phyloP scores from a whole-genome alignment of 1,284 basidiomycete genomes.

The Heliocybe sulcata region DNA sequence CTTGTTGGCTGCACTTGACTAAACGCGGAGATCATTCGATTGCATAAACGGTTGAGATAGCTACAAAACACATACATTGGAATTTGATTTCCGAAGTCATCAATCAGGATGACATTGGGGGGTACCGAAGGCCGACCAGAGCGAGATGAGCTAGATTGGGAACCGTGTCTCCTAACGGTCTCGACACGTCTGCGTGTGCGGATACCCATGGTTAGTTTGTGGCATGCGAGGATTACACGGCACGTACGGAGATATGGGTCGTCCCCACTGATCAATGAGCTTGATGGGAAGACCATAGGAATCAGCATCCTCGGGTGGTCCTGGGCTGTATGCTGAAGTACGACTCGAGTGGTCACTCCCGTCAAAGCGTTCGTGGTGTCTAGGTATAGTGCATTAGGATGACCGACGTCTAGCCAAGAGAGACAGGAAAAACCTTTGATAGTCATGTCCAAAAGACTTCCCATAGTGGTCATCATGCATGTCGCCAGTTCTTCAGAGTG shows the following conservation, averaged over 20 bases:
- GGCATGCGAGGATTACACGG: background rate
- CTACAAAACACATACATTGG: background rate
- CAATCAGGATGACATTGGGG: background rate
- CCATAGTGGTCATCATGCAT: background rate
- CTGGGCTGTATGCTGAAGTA: background rate
- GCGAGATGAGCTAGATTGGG: background rate
- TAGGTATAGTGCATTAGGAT: background rate
- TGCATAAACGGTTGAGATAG: background rate
- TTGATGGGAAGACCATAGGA: background rate
- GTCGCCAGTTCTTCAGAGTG: background rate
- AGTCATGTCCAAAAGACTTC: background rate
- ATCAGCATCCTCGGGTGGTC: background rate
- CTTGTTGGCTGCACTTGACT: background rate
- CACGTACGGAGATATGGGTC: background rate
- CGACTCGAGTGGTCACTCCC: background rate
- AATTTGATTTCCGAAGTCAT: background rate
- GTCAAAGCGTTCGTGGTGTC: background rate
- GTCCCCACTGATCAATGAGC: background rate
- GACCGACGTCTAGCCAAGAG: background rate
- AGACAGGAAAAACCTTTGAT: background rate
- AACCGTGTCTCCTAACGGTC: background rate
- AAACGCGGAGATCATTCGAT: background rate
- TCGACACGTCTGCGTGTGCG: background rate
- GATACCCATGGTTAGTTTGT: background rate
- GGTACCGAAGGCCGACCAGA: background rate